Conservation (phyloP, 352 stramenopile species). For the Saprolegnia parasitica region DNA sequence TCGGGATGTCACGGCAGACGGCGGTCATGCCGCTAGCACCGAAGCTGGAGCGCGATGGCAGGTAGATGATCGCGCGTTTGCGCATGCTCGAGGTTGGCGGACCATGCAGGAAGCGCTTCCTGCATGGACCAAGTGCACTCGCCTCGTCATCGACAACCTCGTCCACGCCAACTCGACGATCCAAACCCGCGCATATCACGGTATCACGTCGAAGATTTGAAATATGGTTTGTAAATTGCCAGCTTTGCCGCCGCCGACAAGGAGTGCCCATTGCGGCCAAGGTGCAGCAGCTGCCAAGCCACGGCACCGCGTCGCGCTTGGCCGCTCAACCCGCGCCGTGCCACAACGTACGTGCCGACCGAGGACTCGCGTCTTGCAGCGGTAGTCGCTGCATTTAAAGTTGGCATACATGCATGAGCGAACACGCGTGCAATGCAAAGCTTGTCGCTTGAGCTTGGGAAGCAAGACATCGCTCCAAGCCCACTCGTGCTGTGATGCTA, state of each 20-base stretch:
- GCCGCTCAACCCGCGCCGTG: slow-evolving; percentile 55
- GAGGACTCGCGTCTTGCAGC: slow-evolving; percentile 50
- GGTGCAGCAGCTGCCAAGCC: slow-evolving; percentile 38
- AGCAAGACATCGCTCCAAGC: too few relatives aligned
- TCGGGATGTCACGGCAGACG: too few relatives aligned
- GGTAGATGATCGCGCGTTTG: too few relatives aligned
- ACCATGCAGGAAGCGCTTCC: too few relatives aligned
- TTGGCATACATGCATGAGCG: too few relatives aligned
- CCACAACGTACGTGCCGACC: slow-evolving; percentile 43
- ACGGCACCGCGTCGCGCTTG: slow-evolving; percentile 19
- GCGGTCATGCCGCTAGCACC: too few relatives aligned
- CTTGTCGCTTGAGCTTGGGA: too few relatives aligned
- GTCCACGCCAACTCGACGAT: slow-evolving; percentile 76
- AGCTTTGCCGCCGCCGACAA: slow-evolving; percentile 86
- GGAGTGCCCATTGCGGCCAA: slow-evolving; percentile 74
- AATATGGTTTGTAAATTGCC: slow-evolving; percentile 38
- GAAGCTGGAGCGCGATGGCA: too few relatives aligned
- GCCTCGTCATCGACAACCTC: slow-evolving; percentile 78
- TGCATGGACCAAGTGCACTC: slow-evolving; percentile 55
- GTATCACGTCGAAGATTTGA: not conserved
- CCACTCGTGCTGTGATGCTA: too few relatives aligned
- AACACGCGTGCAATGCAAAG: too few relatives aligned
- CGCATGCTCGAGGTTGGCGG: too few relatives aligned
- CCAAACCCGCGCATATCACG: slow-evolving; percentile 49
- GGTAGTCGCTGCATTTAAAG: not conserved